These are phyloP conservation scores for Saturnispora diversa DNA, from an alignment of 805 yeast genomes.

Conservation along the genomic window DNA sequence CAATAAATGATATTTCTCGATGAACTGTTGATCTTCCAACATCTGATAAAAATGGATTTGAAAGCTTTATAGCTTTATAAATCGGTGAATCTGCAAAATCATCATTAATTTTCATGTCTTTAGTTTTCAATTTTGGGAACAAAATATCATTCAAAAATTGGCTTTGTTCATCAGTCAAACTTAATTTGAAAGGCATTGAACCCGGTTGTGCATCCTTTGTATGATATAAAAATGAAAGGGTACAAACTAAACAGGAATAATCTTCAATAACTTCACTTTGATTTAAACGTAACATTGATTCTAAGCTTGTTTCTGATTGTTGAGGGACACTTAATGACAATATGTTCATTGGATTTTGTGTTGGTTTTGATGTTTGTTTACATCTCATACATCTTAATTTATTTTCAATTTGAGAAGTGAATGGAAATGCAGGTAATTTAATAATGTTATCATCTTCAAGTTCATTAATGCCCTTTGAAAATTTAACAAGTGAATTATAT, in stretches of 20 bases:
- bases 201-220: slow-evolving; percentile 4
- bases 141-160: slow-evolving; percentile 30
- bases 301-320: slow-evolving; percentile 30
- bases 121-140: slow-evolving; percentile 27
- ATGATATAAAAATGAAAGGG: slow-evolving; percentile 32
- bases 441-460: slow-evolving; percentile 35
- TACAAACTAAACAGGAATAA: slow-evolving; percentile 73
- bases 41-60: slow-evolving; percentile 28
- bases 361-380: slow-evolving; percentile 49
- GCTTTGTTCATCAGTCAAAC: slow-evolving; percentile 24
- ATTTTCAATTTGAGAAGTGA: slow-evolving; percentile 57
- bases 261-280: slow-evolving; percentile 66
- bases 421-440: slow-evolving; percentile 59
- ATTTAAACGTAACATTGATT: slow-evolving; percentile 45
- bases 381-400: slow-evolving; percentile 68
- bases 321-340: slow-evolving; percentile 72
- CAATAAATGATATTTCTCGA: slow-evolving; percentile 51
- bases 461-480: slow-evolving; percentile 34
- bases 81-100: slow-evolving; percentile 43
- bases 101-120: slow-evolving; percentile 49
- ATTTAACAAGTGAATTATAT: slow-evolving; percentile 24
- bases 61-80: slow-evolving; percentile 39
- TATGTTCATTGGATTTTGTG: slow-evolving; percentile 55
- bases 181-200: slow-evolving; percentile 3
- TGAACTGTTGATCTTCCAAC: slow-evolving; percentile 55